Evolutionary conservation across 2,329 filamentous ascomycete species (phyloP).

Genomic region (Rutstroemia sp.): DNA sequence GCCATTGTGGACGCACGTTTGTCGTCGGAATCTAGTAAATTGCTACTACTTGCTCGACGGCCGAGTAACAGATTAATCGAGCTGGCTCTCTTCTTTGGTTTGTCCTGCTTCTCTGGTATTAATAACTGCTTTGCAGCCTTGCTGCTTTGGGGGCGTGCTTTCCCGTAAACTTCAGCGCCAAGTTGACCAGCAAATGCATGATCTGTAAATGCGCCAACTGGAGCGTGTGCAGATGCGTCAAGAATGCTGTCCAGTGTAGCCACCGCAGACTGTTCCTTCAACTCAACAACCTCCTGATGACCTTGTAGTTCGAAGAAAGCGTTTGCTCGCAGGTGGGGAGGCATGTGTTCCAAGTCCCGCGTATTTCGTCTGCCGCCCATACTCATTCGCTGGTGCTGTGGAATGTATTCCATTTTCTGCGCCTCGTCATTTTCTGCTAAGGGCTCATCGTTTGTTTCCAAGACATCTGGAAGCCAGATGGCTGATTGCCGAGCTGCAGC

Average conservation of each 20-base stretch:
- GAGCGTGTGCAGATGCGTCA: slow-evolving; percentile 79
- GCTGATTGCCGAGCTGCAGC: slow-evolving; percentile 34
- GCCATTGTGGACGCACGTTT: slow-evolving; percentile 20
- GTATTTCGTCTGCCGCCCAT: slow-evolving; percentile 28
- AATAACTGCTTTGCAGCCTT: slow-evolving; percentile 37
- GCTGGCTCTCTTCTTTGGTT: slow-evolving; percentile 37
- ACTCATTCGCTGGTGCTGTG: slow-evolving; percentile 28
- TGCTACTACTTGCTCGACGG: slow-evolving; percentile 19
- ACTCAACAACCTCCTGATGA: slow-evolving; percentile 42
- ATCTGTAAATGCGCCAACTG: slow-evolving; percentile 86
- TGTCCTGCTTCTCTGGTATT: slow-evolving; percentile 17
- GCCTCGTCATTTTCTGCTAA: slow-evolving; percentile 19
- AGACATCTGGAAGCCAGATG: slow-evolving; percentile 29
- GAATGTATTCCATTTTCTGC: slow-evolving; percentile 25
- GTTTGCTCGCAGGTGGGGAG: slow-evolving; percentile 82
- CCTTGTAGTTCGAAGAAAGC: slow-evolving; percentile 73
- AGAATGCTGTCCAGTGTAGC: slow-evolving; percentile 86
- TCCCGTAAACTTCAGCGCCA: slow-evolving; percentile 67
- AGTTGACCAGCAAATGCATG: slow-evolving; percentile 74
- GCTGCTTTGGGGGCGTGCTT: slow-evolving; percentile 44
- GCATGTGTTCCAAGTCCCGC: slow-evolving; percentile 47
- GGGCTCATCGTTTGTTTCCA: slow-evolving; percentile 21
- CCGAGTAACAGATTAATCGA: slow-evolving; percentile 41
- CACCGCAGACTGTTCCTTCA: slow-evolving; percentile 75
- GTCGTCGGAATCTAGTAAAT: slow-evolving; percentile 17